Base-by-base conservation (phyloP, 192 early-diverging fungal species). In the Backusella circina region DNA sequence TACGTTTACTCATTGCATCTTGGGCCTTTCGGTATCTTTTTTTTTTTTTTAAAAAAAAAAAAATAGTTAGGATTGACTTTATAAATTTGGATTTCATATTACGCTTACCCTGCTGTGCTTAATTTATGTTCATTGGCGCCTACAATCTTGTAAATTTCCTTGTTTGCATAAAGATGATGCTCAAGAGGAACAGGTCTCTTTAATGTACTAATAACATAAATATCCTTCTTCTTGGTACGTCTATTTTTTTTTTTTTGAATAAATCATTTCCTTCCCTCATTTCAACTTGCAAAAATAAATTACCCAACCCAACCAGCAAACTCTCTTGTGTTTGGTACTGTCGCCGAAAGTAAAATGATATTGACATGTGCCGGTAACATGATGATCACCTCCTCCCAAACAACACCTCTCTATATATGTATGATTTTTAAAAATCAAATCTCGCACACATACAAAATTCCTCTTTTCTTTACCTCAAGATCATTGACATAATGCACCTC, bases 321-420 rank as follows among this genome's bases (percentile, higher is more conserved):
- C 83, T 99, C 98, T 78, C 90, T 90, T 3, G 97, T 97, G 82
- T 99, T 99, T 37, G 98, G 97, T 5, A 99, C 96, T 13, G 98
- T 99, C 0, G 98, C 98, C 15, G 96, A 98, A 36, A 99, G 84
- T 54, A 99, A 82, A 73, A 99, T 96, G n/a, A 99, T 83, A 15
- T 86, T 96, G 2, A 99, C 92, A 83, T 99, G 97, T 0, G 92
- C 88, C 3, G 98, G 98, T 12, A 99, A 85, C 97, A 99, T 98
- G 76, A 98, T 98, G 72, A 99, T 99, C 32, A 98, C 96, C 82
- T 99, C 98, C 84, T 99, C 98, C 98, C 98, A 99, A 2, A 99
- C 98, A 1, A 99, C 97, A 67, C 98, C 98, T 75, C 93, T 84
- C 92, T 93, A 31, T 41, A 50, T 70, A 51, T 82, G 26, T 32